A percentile compares a stretch with the other conserved stretches of the same genome.
Evolutionary conservation across 371 early-diverging fungal genomes (phyloP).

Genomic region (Ordospora colligata): DNA sequence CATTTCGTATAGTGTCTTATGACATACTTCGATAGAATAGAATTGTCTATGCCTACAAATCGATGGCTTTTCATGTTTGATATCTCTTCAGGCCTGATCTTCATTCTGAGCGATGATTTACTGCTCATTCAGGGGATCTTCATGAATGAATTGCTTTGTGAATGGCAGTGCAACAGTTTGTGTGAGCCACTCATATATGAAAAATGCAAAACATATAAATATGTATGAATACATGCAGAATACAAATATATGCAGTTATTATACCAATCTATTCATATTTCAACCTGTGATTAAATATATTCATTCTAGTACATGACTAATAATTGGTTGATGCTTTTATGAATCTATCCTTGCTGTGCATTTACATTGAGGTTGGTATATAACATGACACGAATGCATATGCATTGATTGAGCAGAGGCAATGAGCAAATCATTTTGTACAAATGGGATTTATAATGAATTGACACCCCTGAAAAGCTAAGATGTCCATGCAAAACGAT

Average conservation of each 20-base stretch:
- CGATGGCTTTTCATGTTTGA: conserved; percentile 69
- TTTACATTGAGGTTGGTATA: not conserved
- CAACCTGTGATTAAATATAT: too few species aligned
- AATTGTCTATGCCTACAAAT: conserved; percentile 72
- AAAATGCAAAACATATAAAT: too few species aligned
- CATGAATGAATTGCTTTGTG: not conserved
- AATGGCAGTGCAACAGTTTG: not conserved
- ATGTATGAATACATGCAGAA: not conserved
- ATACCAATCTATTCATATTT: too few species aligned
- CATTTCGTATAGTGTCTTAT: conserved; percentile 76
- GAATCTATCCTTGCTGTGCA: too few species aligned
- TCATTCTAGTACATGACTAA: too few species aligned
- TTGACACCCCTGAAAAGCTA: not conserved
- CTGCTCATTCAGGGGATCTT: not conserved
- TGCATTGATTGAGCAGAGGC: too few species aligned
- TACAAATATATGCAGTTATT: too few species aligned
- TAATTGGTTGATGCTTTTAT: too few species aligned
- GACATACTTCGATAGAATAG: conserved; percentile 70
- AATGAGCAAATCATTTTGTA: not conserved
- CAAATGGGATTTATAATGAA: not conserved
- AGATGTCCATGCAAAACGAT: not conserved
- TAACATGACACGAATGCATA: not conserved
- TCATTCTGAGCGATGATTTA: not conserved
- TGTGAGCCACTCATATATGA: too few species aligned
- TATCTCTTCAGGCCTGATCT: not conserved